Conservation (phyloP, 2,329 filamentous ascomycete species). For the Pochonia chlamydosporia region DNA sequence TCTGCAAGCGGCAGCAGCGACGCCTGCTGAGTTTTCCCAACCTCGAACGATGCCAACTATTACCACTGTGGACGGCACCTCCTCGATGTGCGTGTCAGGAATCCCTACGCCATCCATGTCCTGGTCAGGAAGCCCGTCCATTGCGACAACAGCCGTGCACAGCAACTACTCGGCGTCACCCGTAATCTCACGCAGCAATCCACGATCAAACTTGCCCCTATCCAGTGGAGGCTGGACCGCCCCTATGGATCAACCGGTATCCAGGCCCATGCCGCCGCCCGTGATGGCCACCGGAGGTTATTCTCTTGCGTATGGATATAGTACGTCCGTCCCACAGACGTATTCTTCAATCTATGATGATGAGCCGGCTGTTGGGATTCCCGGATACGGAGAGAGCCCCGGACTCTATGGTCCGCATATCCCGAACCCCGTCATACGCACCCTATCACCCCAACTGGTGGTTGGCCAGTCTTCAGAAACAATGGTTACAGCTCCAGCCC, state of each 20-base stretch:
- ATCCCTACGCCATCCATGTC: constrained; percentile 12
- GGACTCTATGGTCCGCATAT: constrained; percentile 28
- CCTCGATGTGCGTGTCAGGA: constrained; percentile 16
- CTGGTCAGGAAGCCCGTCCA: constrained; percentile 33
- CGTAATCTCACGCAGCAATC: neutral
- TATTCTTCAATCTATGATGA: constrained; percentile 29
- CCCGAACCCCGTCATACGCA: constrained; percentile 40
- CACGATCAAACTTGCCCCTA: constrained; percentile 28
- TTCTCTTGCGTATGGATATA: constrained; percentile 23
- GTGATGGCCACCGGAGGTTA: constrained; percentile 17
- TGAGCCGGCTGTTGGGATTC: constrained; percentile 22
- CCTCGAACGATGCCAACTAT: constrained; percentile 18
- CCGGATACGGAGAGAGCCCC: constrained; percentile 26
- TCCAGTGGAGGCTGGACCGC: constrained; percentile 24
- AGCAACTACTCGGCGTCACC: constrained; percentile 41
- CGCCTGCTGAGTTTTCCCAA: constrained; percentile 14
- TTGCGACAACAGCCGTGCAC: constrained; percentile 40
- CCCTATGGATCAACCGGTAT: constrained; percentile 20
- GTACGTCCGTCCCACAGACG: constrained; percentile 20
- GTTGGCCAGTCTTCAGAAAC: constrained; percentile 42
- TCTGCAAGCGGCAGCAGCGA: constrained; percentile 12
- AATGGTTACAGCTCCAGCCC: constrained; percentile 39
- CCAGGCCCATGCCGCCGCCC: constrained; percentile 14
- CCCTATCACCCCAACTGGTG: constrained; percentile 41
- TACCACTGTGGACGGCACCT: constrained; percentile 11